phyloP scores from a whole-genome alignment of 148 eudicot species.

The Heliosperma pusillum region DNA sequence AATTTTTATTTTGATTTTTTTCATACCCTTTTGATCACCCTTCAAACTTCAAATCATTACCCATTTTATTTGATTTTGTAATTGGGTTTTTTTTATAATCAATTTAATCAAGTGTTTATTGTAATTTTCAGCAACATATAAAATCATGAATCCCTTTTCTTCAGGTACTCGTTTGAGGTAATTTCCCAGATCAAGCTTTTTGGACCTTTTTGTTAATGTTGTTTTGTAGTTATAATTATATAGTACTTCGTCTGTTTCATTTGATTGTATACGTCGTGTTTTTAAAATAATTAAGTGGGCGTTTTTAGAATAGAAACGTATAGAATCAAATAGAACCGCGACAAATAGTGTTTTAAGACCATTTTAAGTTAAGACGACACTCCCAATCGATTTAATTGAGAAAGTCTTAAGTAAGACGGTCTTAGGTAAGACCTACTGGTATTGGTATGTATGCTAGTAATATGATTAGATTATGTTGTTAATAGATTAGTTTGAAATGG shows the following conservation, averaged over 20 bases:
- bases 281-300: too few species aligned
- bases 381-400: too few species aligned
- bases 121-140: constrained; percentile 23
- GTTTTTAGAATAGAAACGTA: too few species aligned
- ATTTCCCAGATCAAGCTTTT: constrained; percentile 23
- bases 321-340: too few species aligned
- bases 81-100: constrained; percentile 11
- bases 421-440: too few species aligned
- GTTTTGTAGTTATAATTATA: background rate
- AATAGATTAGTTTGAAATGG: background rate
- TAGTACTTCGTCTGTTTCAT: background rate
- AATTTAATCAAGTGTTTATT: constrained; percentile 17
- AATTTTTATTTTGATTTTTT: background rate
- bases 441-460: background rate
- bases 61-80: background rate
- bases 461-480: background rate
- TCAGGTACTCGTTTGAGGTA: constrained; percentile 94
- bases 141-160: constrained; percentile 90
- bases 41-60: constrained; percentile 14
- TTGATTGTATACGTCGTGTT: too few species aligned
- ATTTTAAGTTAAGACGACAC: too few species aligned
- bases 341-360: too few species aligned
- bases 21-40: background rate
- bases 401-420: too few species aligned
- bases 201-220: background rate